Evolutionary conservation across 1,139 yeast genomes (phyloP).

Genomic region (Protomyces gravidus): DNA sequence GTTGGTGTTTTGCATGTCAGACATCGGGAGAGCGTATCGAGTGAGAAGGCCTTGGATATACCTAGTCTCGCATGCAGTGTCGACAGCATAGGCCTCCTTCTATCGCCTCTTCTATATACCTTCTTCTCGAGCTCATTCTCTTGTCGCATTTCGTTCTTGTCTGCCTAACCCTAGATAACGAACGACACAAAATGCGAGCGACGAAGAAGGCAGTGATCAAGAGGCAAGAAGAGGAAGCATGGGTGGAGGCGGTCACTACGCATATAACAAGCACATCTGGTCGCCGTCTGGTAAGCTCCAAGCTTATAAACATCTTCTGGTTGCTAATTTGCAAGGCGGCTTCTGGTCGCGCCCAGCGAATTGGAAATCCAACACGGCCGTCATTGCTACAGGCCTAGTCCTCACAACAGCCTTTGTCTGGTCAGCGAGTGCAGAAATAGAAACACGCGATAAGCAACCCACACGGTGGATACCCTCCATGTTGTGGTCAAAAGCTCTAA

Average conservation of each 20-base stretch:
- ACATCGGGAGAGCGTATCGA: conserved; percentile 73
- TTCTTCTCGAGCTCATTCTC: too few relatives aligned
- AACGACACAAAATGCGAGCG: too few relatives aligned
- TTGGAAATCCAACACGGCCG: conserved; percentile 43
- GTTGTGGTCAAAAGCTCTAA: conserved; percentile 26
- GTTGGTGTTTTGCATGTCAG: conserved; percentile 53
- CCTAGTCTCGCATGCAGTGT: conserved; percentile 68
- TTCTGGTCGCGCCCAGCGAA: conserved; percentile 48
- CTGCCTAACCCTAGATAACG: too few relatives aligned
- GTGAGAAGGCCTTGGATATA: conserved; percentile 52
- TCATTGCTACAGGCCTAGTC: conserved; percentile 27
- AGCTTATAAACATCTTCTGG: neutral
- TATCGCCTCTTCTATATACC: too few relatives aligned
- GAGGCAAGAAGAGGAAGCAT: too few relatives aligned
- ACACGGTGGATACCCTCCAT: conserved; percentile 27
- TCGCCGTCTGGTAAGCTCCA: conserved; percentile 33
- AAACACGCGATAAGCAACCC: conserved; percentile 27
- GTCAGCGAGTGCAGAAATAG: conserved; percentile 19
- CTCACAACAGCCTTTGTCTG: conserved; percentile 24
- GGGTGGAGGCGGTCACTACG: conserved; percentile 15
- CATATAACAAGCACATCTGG: conserved; percentile 35
- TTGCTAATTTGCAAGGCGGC: conserved; percentile 39
- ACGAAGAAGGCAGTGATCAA: too few relatives aligned
- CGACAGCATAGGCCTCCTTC: conserved; percentile 58
- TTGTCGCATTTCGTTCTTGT: too few relatives aligned